These are phyloP conservation scores for Obelidium mucronatum DNA, from an alignment of 192 early-diverging fungal genomes.

Conservation along the genomic window DNA sequence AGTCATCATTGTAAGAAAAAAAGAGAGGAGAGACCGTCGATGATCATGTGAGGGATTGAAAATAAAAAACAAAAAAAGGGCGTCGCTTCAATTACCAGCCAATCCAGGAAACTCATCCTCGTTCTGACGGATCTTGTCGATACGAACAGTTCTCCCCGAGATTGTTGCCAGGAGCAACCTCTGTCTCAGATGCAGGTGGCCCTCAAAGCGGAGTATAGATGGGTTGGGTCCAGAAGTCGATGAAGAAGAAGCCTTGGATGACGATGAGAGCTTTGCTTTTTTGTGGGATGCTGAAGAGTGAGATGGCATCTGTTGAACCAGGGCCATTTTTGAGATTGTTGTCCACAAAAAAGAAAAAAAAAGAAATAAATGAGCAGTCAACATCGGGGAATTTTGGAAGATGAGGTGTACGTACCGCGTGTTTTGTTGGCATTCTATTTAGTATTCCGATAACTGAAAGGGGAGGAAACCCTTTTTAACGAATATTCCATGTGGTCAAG, in stretches of 20 bases:
- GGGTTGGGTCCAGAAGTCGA: not conserved
- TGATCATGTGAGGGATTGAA: not conserved
- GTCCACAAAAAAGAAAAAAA: not conserved
- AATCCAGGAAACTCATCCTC: constrained; percentile 83
- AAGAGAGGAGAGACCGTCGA: too few relatives aligned
- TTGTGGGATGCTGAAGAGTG: not conserved
- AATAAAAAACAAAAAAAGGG: not conserved
- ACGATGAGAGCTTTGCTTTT: not conserved
- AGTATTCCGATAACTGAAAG: too few relatives aligned
- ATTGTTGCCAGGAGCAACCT: constrained; percentile 89
- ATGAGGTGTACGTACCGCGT: too few relatives aligned
- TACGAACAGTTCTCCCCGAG: constrained; percentile 80
- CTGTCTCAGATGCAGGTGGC: constrained; percentile 88
- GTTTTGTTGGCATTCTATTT: too few relatives aligned
- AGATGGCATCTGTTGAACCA: not conserved
- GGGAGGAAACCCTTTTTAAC: too few relatives aligned
- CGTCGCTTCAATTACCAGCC: constrained; percentile 55
- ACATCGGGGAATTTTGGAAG: too few relatives aligned
- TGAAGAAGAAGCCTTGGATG: too few relatives aligned
- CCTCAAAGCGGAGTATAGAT: constrained; percentile 67
- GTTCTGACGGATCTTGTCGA: constrained; percentile 85
- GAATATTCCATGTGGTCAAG: too few relatives aligned
- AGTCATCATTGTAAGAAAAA: too few relatives aligned
- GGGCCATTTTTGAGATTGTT: not conserved
- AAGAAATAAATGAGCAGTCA: too few relatives aligned